Base-by-base conservation (phyloP, 768 basidiomycete species). In the Kwoniella botswanensis region DNA sequence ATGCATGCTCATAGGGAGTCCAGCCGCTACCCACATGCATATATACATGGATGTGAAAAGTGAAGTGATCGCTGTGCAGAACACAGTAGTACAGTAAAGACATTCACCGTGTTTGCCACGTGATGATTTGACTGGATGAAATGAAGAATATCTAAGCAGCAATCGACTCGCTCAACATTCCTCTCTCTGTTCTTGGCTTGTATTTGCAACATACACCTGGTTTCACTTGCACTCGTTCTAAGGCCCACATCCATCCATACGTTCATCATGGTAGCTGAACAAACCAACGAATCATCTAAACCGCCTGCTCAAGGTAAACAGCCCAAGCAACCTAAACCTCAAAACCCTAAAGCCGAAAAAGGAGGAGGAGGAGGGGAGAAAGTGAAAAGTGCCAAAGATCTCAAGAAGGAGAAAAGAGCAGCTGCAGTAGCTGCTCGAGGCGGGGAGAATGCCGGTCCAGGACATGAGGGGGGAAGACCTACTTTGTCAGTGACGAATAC, bases 401-500 rank as follows among this genome's bases (percentile, higher is more conserved):
- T 74, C 17, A 83, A 83, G 61, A 81, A 81, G 71, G 81, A 79
- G 61, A 83, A 83, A 64, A 63, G 82, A 54, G 82, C 82, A 24
- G 82, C 82, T 13, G 75, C 76, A 18, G 80, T 83, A 7, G 82
- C 82, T 57, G 70, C 75, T 50, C 66, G 79, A 68, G 77, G 63
- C 42, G 22, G 65, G 24, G 21, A 52, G 29, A 52, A 67, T 12
- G 58, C 62, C 13, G 42, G 22, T 43, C 15, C 60, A 50, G 35
- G 35, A 6, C 35, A 35, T 35, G 62, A 42, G 15, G 53, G 44
- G 46, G 59, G 44, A 13, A 42, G 63, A 35, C 52, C 72, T 4
- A 13, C 72, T 24, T 26, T 65, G 5, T 54, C 50, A 6, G 46
- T 44, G 55, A n/a, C 42, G n/a, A 67, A 58, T 55, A 56, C 42